A percentile compares a stretch with the other conserved stretches of the same genome.
These are phyloP conservation scores for Globisporangium ultimum DNA, from an alignment of 352 stramenopile species.

Conservation along the genomic window DNA sequence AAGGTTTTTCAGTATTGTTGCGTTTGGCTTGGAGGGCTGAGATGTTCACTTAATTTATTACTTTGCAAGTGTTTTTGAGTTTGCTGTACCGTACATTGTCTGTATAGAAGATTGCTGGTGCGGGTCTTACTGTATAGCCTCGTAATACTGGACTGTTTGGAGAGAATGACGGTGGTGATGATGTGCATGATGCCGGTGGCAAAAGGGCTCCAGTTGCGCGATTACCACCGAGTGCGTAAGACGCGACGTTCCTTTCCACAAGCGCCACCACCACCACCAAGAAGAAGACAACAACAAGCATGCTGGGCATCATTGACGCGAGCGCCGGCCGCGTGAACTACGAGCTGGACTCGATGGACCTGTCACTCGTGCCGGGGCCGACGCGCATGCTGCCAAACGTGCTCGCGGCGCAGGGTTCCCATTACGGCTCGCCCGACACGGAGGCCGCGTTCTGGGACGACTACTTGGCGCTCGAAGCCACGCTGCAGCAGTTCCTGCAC, in stretches of 20 bases:
- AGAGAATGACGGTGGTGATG: not conserved
- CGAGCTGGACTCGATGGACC: not conserved
- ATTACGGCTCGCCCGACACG: conserved; percentile 42
- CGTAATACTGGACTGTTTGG: too few species aligned
- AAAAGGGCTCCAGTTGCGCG: not conserved
- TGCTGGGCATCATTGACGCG: not conserved
- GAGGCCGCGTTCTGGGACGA: conserved; percentile 53
- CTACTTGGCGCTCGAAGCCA: conserved; percentile 38
- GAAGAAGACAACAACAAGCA: not conserved
- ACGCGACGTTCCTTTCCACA: not conserved
- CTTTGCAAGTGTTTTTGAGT: too few species aligned
- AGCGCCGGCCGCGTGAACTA: not conserved
- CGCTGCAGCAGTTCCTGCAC: conserved; percentile 31
- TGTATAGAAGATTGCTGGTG: too few species aligned
- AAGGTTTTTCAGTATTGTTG: too few species aligned
- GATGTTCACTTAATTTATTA: too few species aligned
- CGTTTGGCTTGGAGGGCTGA: too few species aligned
- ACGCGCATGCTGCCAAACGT: conserved; percentile 30
- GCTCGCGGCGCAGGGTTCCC: conserved; percentile 22
- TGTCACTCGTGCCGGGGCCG: conserved; percentile 1
- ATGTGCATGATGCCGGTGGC: not conserved
- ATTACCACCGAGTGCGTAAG: not conserved
- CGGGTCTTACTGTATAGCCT: too few species aligned
- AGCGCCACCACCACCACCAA: not conserved
- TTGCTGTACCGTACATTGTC: too few species aligned